A percentile compares a stretch with the other conserved stretches of the same genome.
These are phyloP conservation scores for Linderniella brevidens DNA, from an alignment of 257 asterid species.

Conservation along the genomic window DNA sequence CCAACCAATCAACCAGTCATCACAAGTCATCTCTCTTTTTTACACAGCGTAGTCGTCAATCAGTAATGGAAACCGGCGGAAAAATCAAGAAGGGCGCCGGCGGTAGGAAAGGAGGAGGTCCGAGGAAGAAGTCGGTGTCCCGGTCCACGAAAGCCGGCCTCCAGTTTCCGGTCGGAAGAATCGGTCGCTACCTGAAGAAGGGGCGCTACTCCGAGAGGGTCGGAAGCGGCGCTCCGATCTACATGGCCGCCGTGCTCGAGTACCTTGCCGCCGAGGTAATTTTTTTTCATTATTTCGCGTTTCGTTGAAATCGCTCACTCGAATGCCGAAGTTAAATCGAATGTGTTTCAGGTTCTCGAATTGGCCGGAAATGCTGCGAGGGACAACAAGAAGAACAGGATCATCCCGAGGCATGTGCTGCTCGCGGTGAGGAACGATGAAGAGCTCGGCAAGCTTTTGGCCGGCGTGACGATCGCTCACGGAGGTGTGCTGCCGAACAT, in stretches of 20 bases:
- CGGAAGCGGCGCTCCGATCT: conserved; percentile 17
- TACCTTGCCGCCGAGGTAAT: conserved; percentile 16
- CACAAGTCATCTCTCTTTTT: too few relatives aligned
- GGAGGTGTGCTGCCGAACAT: conserved; percentile 22
- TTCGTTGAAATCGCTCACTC: not conserved
- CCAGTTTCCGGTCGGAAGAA: conserved; percentile 21
- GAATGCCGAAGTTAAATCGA: not conserved
- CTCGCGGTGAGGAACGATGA: conserved; percentile 16
- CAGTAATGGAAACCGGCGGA: conserved; percentile 9
- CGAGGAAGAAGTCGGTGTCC: conserved; percentile 15
- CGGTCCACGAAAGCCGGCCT: conserved; percentile 20
- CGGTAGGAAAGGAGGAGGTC: conserved; percentile 14
- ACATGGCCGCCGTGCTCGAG: conserved; percentile 16
- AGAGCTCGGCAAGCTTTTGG: conserved; percentile 16
- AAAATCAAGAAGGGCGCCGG: conserved; percentile 13
- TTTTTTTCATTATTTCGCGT: not conserved
- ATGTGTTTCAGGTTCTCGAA: conserved; percentile 12
- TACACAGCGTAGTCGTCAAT: too few relatives aligned
- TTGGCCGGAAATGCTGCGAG: conserved; percentile 20
- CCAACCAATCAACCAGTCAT: too few relatives aligned
- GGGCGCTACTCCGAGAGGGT: conserved; percentile 17
- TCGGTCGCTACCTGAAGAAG: conserved; percentile 19
- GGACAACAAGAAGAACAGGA: conserved; percentile 18
- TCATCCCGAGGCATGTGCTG: conserved; percentile 15
- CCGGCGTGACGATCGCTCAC: conserved; percentile 19